Conservation (phyloP, 495 filamentous ascomycete species). For the Articulospora tetracladia region DNA sequence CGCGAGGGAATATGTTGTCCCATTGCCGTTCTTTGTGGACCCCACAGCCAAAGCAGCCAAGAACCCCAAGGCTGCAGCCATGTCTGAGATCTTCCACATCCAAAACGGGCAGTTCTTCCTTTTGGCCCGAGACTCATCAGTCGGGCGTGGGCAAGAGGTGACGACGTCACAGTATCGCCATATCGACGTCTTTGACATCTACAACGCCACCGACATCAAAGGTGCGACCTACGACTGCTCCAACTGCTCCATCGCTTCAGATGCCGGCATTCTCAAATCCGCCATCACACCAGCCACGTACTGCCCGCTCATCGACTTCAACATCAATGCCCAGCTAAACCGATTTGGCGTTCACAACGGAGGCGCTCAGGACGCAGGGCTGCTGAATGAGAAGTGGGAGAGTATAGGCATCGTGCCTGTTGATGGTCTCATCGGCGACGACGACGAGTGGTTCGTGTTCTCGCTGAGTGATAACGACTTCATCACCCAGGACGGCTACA, state of each 20-base stretch:
- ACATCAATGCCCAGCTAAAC: slow-evolving; percentile 62
- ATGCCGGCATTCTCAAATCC: slow-evolving; percentile 49
- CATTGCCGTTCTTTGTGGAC: slow-evolving; percentile 55
- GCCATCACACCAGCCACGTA: slow-evolving; percentile 60
- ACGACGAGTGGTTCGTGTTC: slow-evolving; percentile 59
- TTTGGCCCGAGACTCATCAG: slow-evolving; percentile 61
- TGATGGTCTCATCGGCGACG: slow-evolving; percentile 35
- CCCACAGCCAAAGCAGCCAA: slow-evolving; percentile 30
- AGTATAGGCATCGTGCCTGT: slow-evolving; percentile 62
- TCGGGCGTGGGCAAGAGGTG: slow-evolving; percentile 52
- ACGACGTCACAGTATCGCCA: slow-evolving; percentile 64
- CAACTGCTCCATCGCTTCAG: slow-evolving; percentile 46
- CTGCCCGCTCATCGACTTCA: slow-evolving; percentile 71
- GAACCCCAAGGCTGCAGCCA: slow-evolving; percentile 49
- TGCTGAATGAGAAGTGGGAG: slow-evolving; percentile 87
- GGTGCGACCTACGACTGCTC: slow-evolving; percentile 36
- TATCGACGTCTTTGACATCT: slow-evolving; percentile 68
- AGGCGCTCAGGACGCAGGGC: slow-evolving; percentile 43
- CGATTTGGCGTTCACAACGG: slow-evolving; percentile 71
- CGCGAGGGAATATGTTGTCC: slow-evolving; percentile 64
- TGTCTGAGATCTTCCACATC: slow-evolving; percentile 68
- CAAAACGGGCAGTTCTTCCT: slow-evolving; percentile 63
- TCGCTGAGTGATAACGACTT: slow-evolving; percentile 76
- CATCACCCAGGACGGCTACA: slow-evolving; percentile 66
- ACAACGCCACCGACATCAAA: slow-evolving; percentile 62